Evolutionary conservation across 768 basidiomycete genomes (phyloP), one percentile per base, ranked within the genome.

Genomic region (Termitomyces bulborhizus): DNA sequence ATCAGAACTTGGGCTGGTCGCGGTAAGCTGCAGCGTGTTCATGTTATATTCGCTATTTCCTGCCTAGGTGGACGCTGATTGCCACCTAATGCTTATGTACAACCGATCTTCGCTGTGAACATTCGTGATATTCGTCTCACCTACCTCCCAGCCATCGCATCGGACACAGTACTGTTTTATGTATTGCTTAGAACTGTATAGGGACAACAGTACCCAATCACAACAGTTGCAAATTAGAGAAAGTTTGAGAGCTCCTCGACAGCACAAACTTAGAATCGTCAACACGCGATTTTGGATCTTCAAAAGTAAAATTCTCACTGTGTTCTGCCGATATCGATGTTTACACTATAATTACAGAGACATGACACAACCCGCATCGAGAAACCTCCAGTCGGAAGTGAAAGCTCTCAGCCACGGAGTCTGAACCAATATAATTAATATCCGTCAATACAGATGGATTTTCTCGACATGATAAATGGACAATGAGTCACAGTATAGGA

Each of bases 1-100:
- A 39, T 31, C 59, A 49, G 15, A 36, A 54, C 54, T 46, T 58
- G 48, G 41, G 57, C 43, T 60, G 53, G 49, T 44, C 46, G 34
- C 37, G 44, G 46, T 24, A 40, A 48, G 21, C 21, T 37, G 31
- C 16, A 26, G 6, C 39, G 24, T 43, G 51, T 24, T 12, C 15
- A 27, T 48, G 49, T 50, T 39, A n/a, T 42, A 44, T 24, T 5
- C 18, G 13, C 21, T 45, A 9, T 40, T 16, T 34, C n/a, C 24
- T 34, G 6, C 27, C 9, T n/a, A 21, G 44, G 45, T 40, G 29
- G 44, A 46, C 21, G 40, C 36, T 21, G 31, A 56, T 42, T 21
- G 15, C n/a, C 27, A 13, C 26, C 18, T 15, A 21, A 27, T 12
- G n/a, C 29, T 34, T 34, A 18, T 47, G 31, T 36, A 32, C 15